Evolutionary conservation across 2,329 filamentous ascomycete genomes (phyloP).

Genomic region (Pseudogymnoascus sp.): DNA sequence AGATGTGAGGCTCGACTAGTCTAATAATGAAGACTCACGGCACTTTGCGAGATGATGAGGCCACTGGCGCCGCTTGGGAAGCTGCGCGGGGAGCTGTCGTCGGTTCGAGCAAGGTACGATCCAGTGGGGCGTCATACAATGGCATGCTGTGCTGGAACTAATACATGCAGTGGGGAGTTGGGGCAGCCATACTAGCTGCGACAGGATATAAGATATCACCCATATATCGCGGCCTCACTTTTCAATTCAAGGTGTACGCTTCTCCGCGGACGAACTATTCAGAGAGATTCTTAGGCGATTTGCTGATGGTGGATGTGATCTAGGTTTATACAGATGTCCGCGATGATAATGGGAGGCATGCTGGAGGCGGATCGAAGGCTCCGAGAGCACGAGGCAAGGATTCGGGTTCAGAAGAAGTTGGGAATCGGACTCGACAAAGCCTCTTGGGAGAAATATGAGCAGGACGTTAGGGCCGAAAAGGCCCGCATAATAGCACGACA

Average conservation of each 20-base stretch:
- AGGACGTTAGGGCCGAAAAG: slow-evolving; percentile 36
- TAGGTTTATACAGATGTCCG: slow-evolving; percentile 79
- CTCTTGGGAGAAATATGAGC: slow-evolving; percentile 62
- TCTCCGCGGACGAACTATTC: slow-evolving; percentile 12
- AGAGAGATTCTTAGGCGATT: background rate
- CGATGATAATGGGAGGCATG: slow-evolving; percentile 73
- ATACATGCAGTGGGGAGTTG: slow-evolving; percentile 56
- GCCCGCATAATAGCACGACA: slow-evolving; percentile 16
- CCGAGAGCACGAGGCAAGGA: slow-evolving; percentile 57
- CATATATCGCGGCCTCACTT: slow-evolving; percentile 63
- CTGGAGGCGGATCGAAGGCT: slow-evolving; percentile 67
- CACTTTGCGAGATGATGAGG: slow-evolving; percentile 58
- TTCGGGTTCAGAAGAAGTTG: slow-evolving; percentile 59
- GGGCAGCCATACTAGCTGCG: slow-evolving; percentile 54
- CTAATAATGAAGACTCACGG: slow-evolving; percentile 46
- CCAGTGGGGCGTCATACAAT: background rate
- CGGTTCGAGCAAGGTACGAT: slow-evolving; percentile 57
- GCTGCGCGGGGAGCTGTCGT: slow-evolving; percentile 59
- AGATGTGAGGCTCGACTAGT: background rate
- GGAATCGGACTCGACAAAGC: slow-evolving; percentile 51
- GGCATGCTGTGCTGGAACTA: slow-evolving; percentile 15
- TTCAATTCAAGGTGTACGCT: slow-evolving; percentile 72
- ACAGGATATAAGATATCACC: slow-evolving; percentile 61
- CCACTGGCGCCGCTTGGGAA: slow-evolving; percentile 64
- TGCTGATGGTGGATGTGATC: slow-evolving; percentile 9